A percentile compares a stretch with the other conserved stretches of the same genome.
Evolutionary conservation across 345 rosid genomes (phyloP).

Genomic region (Camelina neglecta): DNA sequence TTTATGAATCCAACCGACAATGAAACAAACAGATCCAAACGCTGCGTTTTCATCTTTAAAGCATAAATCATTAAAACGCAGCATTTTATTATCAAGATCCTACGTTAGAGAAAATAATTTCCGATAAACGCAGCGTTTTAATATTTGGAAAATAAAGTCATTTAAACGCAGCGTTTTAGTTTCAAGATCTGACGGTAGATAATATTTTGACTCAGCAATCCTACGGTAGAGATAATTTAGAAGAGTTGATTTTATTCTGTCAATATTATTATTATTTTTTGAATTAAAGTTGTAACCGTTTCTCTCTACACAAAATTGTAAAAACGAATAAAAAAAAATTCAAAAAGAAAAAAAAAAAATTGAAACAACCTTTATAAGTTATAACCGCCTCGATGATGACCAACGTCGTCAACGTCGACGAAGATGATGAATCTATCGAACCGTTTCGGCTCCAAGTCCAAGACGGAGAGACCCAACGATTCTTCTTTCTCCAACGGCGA

Average conservation of each 20-base stretch:
- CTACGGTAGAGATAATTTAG: background rate
- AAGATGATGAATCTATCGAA: constrained; percentile 32
- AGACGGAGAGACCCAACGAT: constrained; percentile 15
- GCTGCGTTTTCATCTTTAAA: background rate
- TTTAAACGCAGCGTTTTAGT: background rate
- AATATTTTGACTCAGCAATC: background rate
- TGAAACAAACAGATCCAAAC: constrained; percentile 8
- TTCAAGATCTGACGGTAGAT: background rate
- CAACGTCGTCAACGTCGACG: constrained; percentile 16
- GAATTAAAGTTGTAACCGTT: background rate
- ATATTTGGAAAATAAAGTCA: background rate
- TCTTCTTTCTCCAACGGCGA: constrained; percentile 10
- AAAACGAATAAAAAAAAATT: background rate
- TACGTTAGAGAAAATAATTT: too few species aligned
- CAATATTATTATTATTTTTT: background rate
- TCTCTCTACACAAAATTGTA: background rate
- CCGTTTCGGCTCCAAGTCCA: constrained; percentile 31
- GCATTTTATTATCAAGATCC: background rate
- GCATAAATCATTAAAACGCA: background rate
- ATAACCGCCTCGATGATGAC: constrained; percentile 30
- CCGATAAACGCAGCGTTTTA: background rate
- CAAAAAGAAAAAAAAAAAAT: background rate
- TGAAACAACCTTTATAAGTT: constrained; percentile 4
- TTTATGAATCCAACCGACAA: background rate
- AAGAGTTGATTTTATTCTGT: background rate